Evolutionary conservation across 139 green algal species (phyloP).

Genomic region (Prasinococcaceae sp.): DNA sequence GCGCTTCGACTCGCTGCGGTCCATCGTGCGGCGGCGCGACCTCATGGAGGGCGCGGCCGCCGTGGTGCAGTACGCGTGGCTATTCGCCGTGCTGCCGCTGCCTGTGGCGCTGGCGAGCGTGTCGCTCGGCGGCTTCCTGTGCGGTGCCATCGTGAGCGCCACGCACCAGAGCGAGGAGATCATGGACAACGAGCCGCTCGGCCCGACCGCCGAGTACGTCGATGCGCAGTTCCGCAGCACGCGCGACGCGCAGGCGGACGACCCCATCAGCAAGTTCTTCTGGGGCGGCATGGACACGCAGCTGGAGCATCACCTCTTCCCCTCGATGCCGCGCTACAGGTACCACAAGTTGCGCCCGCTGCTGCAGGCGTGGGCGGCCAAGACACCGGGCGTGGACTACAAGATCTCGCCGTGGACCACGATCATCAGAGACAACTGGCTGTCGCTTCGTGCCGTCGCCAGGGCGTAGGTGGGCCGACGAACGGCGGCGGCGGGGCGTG

Average conservation of each 20-base stretch:
- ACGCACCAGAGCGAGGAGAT: conserved; percentile 22
- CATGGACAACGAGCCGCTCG: conserved; percentile 12
- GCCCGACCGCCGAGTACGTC: conserved; percentile 8
- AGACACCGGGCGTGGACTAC: too few species aligned
- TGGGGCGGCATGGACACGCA: conserved; percentile 28
- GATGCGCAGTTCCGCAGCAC: conserved; percentile 14
- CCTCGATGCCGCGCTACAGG: conserved; percentile 24
- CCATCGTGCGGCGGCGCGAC: not conserved
- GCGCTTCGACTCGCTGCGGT: conserved; percentile 5
- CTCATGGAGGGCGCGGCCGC: conserved; percentile 1
- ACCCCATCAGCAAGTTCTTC: conserved; percentile 1
- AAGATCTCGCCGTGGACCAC: too few species aligned
- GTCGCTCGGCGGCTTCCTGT: conserved; percentile 12
- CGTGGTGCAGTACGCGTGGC: conserved; percentile 8
- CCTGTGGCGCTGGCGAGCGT: conserved; percentile 1
- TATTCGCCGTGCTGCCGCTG: not conserved
- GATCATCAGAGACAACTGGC: too few species aligned
- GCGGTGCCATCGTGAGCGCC: conserved; percentile 10
- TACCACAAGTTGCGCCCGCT: conserved; percentile 13
- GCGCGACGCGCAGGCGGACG: conserved; percentile 10
- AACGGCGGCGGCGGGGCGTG: too few species aligned
- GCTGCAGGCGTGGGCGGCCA: conserved; percentile 1
- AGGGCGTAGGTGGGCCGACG: too few species aligned
- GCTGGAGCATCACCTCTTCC: conserved; percentile 44
- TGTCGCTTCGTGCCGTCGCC: too few species aligned